These are phyloP conservation scores for Clitoria ternatea DNA, from an alignment of 306 rosid species.

Conservation along the genomic window DNA sequence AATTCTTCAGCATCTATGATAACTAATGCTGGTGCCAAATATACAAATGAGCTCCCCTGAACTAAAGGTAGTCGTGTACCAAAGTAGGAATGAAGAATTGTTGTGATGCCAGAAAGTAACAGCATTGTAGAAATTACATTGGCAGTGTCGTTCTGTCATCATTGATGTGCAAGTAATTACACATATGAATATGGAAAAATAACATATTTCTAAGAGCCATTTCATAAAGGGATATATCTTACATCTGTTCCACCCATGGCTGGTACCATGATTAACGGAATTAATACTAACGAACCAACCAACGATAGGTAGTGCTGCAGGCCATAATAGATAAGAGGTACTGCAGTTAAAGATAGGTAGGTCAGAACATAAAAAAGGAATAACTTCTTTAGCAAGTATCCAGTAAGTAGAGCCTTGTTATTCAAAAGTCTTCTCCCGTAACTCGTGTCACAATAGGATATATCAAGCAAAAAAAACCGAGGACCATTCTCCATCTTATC, in stretches of 20 bases:
- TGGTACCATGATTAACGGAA: slow-evolving; percentile 74
- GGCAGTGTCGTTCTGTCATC: slow-evolving; percentile 77
- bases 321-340: slow-evolving; percentile 64
- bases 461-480: too few species aligned
- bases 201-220: neutral
- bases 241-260: slow-evolving; percentile 87
- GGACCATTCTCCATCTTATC: neutral
- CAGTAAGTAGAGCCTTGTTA: too few species aligned
- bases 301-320: slow-evolving; percentile 88
- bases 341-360: slow-evolving; percentile 52
- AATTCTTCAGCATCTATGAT: slow-evolving; percentile 75
- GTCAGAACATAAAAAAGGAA: slow-evolving; percentile 13
- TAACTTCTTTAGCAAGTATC: neutral
- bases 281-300: slow-evolving; percentile 81
- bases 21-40: slow-evolving; percentile 83
- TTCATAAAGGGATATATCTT: slow-evolving; percentile 34
- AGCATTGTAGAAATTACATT: slow-evolving; percentile 83
- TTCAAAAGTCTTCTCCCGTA: too few species aligned
- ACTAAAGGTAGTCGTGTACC: slow-evolving; percentile 93
- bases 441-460: too few species aligned
- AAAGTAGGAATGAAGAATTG: slow-evolving; percentile 74
- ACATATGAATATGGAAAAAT: neutral
- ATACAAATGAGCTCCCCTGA: slow-evolving; percentile 96
- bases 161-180: slow-evolving; percentile 10
- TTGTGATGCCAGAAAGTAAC: slow-evolving; percentile 82